These are phyloP conservation scores for Coemansia sp. DNA, from an alignment of 192 early-diverging fungal species.

Conservation along the genomic window DNA sequence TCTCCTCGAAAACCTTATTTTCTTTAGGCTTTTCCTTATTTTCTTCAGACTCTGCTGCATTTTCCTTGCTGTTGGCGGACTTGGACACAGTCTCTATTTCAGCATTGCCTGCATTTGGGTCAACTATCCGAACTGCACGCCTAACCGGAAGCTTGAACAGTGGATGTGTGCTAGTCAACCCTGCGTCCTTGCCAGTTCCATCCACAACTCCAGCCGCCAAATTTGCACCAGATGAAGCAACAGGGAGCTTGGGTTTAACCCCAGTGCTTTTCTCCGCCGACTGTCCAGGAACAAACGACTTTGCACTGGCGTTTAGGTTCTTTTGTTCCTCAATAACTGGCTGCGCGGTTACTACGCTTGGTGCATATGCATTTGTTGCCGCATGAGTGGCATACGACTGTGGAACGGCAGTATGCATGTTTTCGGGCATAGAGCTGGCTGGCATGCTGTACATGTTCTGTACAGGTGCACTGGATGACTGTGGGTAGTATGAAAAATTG, in stretches of 20 bases:
- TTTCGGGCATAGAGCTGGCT: not conserved
- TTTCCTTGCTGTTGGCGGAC: not conserved
- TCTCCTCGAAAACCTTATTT: too few relatives aligned
- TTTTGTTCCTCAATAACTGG: not conserved
- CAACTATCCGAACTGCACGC: conserved; percentile 40
- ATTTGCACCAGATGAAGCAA: not conserved
- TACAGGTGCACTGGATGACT: not conserved
- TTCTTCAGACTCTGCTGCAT: not conserved
- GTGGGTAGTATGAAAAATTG: not conserved
- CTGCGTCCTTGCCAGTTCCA: not conserved
- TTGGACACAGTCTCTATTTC: not conserved
- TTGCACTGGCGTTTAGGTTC: not conserved
- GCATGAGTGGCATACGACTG: not conserved
- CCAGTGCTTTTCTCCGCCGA: not conserved
- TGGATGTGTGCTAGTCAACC: conserved; percentile 6
- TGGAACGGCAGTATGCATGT: not conserved
- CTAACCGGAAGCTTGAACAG: conserved; percentile 43
- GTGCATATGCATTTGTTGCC: not conserved
- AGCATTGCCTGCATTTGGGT: conserved; percentile 32
- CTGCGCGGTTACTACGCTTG: not conserved
- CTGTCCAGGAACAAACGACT: not conserved
- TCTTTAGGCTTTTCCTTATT: not conserved
- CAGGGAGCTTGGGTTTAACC: not conserved
- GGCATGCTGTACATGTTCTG: not conserved
- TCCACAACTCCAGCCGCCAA: not conserved